Percentiles rank a stretch among this genome's conserved stretches.
These are phyloP conservation scores for Ramalina intermedia DNA, from an alignment of 495 filamentous ascomycete species.

Conservation along the genomic window DNA sequence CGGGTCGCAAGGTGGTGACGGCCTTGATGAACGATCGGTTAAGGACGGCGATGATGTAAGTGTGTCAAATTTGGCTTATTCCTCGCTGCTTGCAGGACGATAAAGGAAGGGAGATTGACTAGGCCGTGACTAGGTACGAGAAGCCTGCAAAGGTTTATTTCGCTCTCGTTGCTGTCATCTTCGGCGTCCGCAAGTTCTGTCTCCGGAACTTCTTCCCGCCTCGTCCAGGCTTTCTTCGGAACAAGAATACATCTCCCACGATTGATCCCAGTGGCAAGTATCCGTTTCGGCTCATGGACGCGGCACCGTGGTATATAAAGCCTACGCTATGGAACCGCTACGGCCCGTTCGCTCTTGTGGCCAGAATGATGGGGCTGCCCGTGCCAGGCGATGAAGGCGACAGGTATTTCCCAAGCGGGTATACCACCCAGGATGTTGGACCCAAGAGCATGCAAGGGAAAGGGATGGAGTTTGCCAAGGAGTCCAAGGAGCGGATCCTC, in stretches of 20 bases:
- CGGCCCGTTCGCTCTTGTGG: conserved; percentile 38
- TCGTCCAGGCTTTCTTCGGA: conserved; percentile 31
- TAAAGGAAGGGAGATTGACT: background rate
- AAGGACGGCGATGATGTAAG: conserved; percentile 50
- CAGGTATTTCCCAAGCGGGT: conserved; percentile 44
- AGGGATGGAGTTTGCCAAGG: conserved; percentile 33
- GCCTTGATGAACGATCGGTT: conserved; percentile 50
- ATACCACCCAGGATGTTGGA: conserved; percentile 41
- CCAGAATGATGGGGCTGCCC: conserved; percentile 38
- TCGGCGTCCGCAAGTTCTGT: conserved; percentile 34
- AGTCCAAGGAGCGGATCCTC: conserved; percentile 23
- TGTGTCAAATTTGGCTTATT: background rate
- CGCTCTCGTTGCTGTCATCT: conserved; percentile 25
- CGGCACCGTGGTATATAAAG: conserved; percentile 44
- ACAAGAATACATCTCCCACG: conserved; percentile 23
- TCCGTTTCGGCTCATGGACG: conserved; percentile 30
- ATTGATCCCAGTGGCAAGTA: conserved; percentile 34
- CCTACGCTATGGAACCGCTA: conserved; percentile 48
- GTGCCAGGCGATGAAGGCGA: conserved; percentile 45
- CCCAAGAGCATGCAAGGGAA: conserved; percentile 41
- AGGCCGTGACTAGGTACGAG: conserved; percentile 25
- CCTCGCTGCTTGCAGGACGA: background rate
- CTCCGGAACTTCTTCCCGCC: conserved; percentile 43
- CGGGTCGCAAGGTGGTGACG: conserved; percentile 36
- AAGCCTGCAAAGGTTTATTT: conserved; percentile 25